Evolutionary conservation across 2,329 filamentous ascomycete genomes (phyloP).

Genomic region (Fonsecaea monophora): DNA sequence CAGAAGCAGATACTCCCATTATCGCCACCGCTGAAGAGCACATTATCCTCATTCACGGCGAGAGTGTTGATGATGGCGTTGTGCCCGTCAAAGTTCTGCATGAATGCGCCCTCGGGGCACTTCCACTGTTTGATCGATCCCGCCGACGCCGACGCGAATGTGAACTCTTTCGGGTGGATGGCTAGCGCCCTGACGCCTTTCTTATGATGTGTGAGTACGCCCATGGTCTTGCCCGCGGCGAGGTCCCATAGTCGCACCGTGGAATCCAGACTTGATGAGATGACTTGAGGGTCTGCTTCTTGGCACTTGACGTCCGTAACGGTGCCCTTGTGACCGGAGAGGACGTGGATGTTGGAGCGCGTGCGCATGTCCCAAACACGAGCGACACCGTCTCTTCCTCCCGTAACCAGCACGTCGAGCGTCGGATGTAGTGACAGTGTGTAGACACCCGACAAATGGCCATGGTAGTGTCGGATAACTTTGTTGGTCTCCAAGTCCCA

Average conservation of each 20-base stretch:
- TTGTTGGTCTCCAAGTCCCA: slow-evolving; percentile 99
- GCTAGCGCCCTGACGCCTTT: slow-evolving; percentile 89
- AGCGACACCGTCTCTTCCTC: slow-evolving; percentile 90
- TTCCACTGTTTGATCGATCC: slow-evolving; percentile 99
- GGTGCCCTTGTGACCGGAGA: slow-evolving; percentile 88
- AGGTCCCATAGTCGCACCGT: slow-evolving; percentile 95
- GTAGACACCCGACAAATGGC: slow-evolving; percentile 95
- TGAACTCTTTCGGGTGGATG: slow-evolving; percentile 90
- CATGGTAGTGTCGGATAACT: slow-evolving; percentile 96
- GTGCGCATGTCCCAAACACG: slow-evolving; percentile 99
- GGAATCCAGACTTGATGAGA: slow-evolving; percentile 88
- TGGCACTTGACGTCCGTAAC: slow-evolving; percentile 90
- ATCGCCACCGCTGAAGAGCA: slow-evolving; percentile 92
- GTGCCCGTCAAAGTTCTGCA: slow-evolving; percentile 98
- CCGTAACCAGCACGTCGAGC: slow-evolving; percentile 91
- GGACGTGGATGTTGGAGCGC: slow-evolving; percentile 90
- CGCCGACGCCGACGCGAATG: slow-evolving; percentile 90
- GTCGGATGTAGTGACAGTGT: slow-evolving; percentile 92
- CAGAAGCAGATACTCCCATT: slow-evolving; percentile 97
- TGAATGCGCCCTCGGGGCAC: slow-evolving; percentile 95
- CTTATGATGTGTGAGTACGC: slow-evolving; percentile 96
- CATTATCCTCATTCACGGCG: slow-evolving; percentile 91
- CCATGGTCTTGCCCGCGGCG: slow-evolving; percentile 94
- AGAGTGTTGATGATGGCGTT: slow-evolving; percentile 96
- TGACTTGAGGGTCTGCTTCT: slow-evolving; percentile 94